Evolutionary conservation across 805 yeast species (phyloP), one percentile per base, ranked within the genome.

Genomic region (Nakazawaea ishiwadae): DNA sequence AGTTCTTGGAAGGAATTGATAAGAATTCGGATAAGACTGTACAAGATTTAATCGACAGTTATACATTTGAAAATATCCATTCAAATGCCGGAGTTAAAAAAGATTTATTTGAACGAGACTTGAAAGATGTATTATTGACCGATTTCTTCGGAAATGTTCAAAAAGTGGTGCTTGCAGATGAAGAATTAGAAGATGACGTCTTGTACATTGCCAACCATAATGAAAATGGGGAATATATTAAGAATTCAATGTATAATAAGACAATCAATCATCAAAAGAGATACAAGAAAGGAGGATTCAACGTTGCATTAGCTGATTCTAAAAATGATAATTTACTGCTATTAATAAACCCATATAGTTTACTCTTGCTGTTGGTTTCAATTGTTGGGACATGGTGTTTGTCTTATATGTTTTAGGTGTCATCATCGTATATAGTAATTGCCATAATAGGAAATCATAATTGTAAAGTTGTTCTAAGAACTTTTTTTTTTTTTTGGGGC

Each of bases 61-160:
- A 89, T 59, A 83, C 91, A 6, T 83, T 79, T 51, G 95, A 79
- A 45, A 80, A 84, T 48, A 84, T 93, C 23, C 96, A 88, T 56
- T 88, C 96, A 1, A 81, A 85, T 52, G 91, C 96, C 1, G 99
- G 99, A n/a, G 80, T 93, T 29, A 73, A 95, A 48, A 77, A 88
- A 0, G 96, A 90, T 57, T 63, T 86, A 45, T 87, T 78, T 61
- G 59, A 73, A 33, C 73, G 95, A 52, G 76, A 84, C 47, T 66
- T 80, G 35, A 64, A 71, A 3, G 77, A 84, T 31, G 95, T 89
- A 4, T 64, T 78, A 40, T 74, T 93, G 49, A 90, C 98, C 0
- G 98, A 93, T 57, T 93, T 93, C 59, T 90, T 93, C 52, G 99
- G 97, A 2, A 88, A 88, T 51, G 84, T 89, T 16, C 96, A 89